Percentiles rank a stretch among this genome's conserved stretches.
phyloP scores from a whole-genome alignment of 2,329 filamentous ascomycete genomes.

The Clarireedia hainanense region DNA sequence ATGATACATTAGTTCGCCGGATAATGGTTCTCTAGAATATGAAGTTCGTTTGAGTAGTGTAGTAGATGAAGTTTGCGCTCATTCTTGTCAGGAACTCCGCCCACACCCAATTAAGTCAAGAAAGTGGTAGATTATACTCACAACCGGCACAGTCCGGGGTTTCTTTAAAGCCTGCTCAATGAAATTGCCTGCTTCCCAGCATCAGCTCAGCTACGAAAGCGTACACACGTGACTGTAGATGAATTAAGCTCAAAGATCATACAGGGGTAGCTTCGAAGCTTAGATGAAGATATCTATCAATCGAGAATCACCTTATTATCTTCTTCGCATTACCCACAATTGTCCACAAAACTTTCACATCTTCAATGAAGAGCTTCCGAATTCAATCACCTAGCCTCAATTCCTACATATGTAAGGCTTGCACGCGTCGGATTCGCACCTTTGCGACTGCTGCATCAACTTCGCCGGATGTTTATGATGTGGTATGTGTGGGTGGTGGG shows the following conservation, averaged over 20 bases:
- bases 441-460: conserved; percentile 1
- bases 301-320: not conserved
- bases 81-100: too few relatives aligned
- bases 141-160: too few relatives aligned
- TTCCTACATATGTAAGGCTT: conserved; percentile 3
- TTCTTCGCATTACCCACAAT: not conserved
- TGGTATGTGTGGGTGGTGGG: conserved; percentile 31
- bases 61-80: not conserved
- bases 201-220: too few relatives aligned
- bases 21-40: not conserved
- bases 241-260: not conserved
- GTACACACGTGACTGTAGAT: conserved; percentile 4
- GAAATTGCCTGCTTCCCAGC: too few relatives aligned
- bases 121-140: too few relatives aligned
- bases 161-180: conserved; percentile 14
- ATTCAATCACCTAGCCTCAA: not conserved
- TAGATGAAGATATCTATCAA: not conserved
- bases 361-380: conserved; percentile 1
- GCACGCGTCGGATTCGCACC: conserved; percentile 1
- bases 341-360: not conserved
- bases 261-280: conserved; percentile 1
- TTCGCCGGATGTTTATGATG: conserved; percentile 27
- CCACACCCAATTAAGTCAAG: too few relatives aligned
- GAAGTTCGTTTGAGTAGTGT: not conserved
- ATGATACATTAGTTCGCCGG: not conserved